Base-by-base conservation (phyloP, 2,329 filamentous ascomycete genomes). In the Aspergillus calidoustus region DNA sequence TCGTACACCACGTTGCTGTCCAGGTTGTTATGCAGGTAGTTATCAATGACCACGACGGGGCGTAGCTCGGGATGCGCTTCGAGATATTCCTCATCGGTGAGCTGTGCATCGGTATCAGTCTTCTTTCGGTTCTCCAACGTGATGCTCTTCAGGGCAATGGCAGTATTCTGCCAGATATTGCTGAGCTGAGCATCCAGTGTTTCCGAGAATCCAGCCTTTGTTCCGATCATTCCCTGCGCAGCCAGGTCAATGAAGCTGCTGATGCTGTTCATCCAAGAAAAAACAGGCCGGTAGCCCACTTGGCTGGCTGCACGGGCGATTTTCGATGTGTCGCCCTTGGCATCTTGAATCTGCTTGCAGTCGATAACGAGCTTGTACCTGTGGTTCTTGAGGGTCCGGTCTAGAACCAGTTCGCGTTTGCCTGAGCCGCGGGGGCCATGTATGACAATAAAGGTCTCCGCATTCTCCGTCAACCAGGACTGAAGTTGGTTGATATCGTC, bases 191-290 rank as follows among this genome's bases (percentile, higher is more conserved):
- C 89, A 72, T 97, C 94, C 30, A 97, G 81, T 0, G 93, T 97
- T 74, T 97, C 94, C 0, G 92, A 96, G 73, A 98, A 97, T 7
- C 93, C 93, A 6, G 93, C 91, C 78, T 98, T 97, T 61, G 96
- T 91, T 13, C 94, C 94, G 22, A 94, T 96, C 13, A 95, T 95
- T 69, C 93, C 91, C 75, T 97, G 94, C 1, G 95, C 92, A 23
- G 94, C 95, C 43, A 98, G 85, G 69, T 98, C 95, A 66, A 97
- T 83, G 79, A 97, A 87, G 74, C 93, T 96, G 77, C 91, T 96
- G 67, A 98, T 87, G 71, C 89, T 97, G 77, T 98, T 97, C 79
- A 96, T 91, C 91, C 93, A 98, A 0, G 92, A 96, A 75, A 99
- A 99, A 0, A 99, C 88, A 0, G 95, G 95, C 8, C 91, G 85